A percentile compares a stretch with the other conserved stretches of the same genome.
These are phyloP conservation scores for Podila horticola DNA, from an alignment of 192 early-diverging fungal genomes.

Conservation along the genomic window DNA sequence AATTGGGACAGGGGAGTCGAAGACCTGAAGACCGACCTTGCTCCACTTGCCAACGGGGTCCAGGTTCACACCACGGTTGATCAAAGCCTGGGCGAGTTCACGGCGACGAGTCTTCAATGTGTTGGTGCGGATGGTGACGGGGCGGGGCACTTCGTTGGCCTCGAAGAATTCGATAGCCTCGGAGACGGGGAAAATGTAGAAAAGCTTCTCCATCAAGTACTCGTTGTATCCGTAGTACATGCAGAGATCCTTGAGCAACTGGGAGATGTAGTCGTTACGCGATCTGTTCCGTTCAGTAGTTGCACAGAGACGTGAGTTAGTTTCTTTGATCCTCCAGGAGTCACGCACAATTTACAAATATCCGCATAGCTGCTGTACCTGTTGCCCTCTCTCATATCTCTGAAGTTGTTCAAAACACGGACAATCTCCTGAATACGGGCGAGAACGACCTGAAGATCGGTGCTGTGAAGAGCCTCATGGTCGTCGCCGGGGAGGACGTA, in stretches of 20 bases:
- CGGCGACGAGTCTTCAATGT: slow-evolving; percentile 93
- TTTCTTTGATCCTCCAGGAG: too few species aligned
- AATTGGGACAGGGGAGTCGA: slow-evolving; percentile 94
- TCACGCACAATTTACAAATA: too few species aligned
- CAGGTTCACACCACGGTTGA: slow-evolving; percentile 96
- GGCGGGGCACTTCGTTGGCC: slow-evolving; percentile 96
- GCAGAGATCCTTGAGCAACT: slow-evolving; percentile 90
- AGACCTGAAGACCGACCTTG: slow-evolving; percentile 96
- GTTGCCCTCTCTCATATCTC: slow-evolving; percentile 78
- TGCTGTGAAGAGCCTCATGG: slow-evolving; percentile 64
- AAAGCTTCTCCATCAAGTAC: slow-evolving; percentile 89
- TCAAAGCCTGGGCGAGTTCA: slow-evolving; percentile 94
- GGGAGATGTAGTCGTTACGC: slow-evolving; percentile 87
- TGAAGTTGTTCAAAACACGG: slow-evolving; percentile 91
- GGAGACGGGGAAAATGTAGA: slow-evolving; percentile 89
- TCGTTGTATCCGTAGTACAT: slow-evolving; percentile 96
- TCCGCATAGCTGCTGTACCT: slow-evolving; percentile 36
- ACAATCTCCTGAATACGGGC: slow-evolving; percentile 93
- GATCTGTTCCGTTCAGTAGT: slow-evolving; percentile 50
- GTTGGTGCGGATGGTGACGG: slow-evolving; percentile 97
- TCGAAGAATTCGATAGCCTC: slow-evolving; percentile 99
- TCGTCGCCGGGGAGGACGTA: slow-evolving; percentile 74
- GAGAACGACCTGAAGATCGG: slow-evolving; percentile 80
- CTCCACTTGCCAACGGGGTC: slow-evolving; percentile 99
- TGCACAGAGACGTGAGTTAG: too few species aligned